phyloP scores from a whole-genome alignment of 73 alveolate genomes.

The Blepharisma japonicum region DNA sequence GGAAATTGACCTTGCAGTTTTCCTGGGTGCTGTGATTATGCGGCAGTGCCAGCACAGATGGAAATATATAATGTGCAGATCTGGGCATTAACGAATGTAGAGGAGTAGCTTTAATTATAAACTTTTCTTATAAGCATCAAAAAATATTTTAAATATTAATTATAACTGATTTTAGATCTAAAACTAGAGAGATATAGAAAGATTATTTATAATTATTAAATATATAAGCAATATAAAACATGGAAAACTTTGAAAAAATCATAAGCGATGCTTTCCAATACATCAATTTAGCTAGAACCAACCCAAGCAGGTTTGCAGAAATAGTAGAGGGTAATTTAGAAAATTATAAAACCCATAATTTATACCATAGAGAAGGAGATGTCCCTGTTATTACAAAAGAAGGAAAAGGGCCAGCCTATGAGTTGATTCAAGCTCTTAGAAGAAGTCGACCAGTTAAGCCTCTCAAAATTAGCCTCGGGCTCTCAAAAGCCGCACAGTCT shows the following conservation, averaged over 20 bases:
- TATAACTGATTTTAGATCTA: no score
- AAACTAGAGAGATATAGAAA: no score
- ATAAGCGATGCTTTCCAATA: no score
- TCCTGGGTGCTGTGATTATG: conserved; percentile 4
- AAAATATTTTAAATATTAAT: no score
- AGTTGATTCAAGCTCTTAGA: not conserved
- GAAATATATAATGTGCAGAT: not conserved
- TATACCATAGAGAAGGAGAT: conserved; percentile 10
- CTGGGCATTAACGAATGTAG: not conserved
- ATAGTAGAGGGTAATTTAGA: not conserved
- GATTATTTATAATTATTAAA: no score
- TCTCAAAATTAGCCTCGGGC: not conserved
- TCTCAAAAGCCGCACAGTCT: not conserved
- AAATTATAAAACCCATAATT: not conserved
- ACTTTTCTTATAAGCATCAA: no score
- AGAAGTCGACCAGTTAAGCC: not conserved
- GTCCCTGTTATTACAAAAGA: conserved; percentile 17
- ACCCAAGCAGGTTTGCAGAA: conserved; percentile 6
- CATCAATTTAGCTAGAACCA: not conserved
- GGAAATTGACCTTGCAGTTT: conserved; percentile 16
- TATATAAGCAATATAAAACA: no score
- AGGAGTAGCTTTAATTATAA: no score
- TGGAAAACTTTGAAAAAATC: no score
- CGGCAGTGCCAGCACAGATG: conserved; percentile 18
- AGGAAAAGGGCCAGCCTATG: conserved; percentile 1